These are phyloP conservation scores for Sugiyamaella sp. DNA, from an alignment of 1,139 yeast genomes.

Conservation along the genomic window DNA sequence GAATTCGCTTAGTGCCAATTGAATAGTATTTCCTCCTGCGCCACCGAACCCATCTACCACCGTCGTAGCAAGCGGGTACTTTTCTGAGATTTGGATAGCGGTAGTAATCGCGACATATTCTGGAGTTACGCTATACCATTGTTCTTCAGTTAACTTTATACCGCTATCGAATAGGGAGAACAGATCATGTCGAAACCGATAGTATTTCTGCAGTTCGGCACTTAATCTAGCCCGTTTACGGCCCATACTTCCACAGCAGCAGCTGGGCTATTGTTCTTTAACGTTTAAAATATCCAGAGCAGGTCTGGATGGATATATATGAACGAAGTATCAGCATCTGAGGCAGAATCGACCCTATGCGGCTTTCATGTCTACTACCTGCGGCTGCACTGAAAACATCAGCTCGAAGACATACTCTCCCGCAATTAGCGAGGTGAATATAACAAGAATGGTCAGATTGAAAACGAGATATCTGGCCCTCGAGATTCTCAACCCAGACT, in stretches of 20 bases:
- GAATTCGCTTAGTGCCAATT: conserved; percentile 51
- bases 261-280: no score
- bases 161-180: conserved; percentile 72
- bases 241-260: conserved; percentile 7
- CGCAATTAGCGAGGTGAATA: not conserved
- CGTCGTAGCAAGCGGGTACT: conserved; percentile 51
- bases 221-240: conserved; percentile 7
- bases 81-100: conserved; percentile 58
- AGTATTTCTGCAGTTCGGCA: conserved; percentile 48
- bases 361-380: conserved; percentile 5
- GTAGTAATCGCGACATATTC: conserved; percentile 64
- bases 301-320: no score
- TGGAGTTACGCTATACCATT: conserved; percentile 94
- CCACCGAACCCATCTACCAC: conserved; percentile 84
- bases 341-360: conserved; percentile 5
- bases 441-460: conserved; percentile 80
- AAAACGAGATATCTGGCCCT: conserved; percentile 83
- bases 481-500: conserved; percentile 68
- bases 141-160: conserved; percentile 67
- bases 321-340: no score
- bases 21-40: conserved; percentile 93
- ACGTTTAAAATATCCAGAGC: no score
- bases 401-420: not conserved
- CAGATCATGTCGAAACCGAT: conserved; percentile 59
- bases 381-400: not conserved